A percentile compares a stretch with the other conserved stretches of the same genome.
These are phyloP conservation scores for Exserohilum rostratum DNA, from an alignment of 2,329 filamentous ascomycete genomes.

Conservation along the genomic window DNA sequence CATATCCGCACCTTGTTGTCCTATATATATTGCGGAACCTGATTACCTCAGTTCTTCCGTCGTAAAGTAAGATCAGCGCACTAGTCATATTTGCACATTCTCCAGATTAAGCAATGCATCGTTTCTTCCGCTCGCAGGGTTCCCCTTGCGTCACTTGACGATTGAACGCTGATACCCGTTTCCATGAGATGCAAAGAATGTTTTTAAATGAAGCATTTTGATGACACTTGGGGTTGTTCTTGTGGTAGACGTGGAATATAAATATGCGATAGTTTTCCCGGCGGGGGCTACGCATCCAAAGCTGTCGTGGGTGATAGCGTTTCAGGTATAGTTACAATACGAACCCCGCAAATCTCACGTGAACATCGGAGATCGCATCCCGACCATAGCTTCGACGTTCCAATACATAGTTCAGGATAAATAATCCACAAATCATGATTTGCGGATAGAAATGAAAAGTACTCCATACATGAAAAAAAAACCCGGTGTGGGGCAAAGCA, in stretches of 20 bases:
- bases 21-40: slow-evolving; percentile 1
- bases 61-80: not conserved
- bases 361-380: not conserved
- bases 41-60: slow-evolving; percentile 1
- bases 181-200: not conserved
- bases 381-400: not conserved
- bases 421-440: slow-evolving; percentile 4
- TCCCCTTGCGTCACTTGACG: not conserved
- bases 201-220: not conserved
- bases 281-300: not conserved
- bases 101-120: not conserved
- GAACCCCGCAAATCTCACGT: slow-evolving; percentile 1
- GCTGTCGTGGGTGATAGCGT: not conserved
- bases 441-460: not conserved
- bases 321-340: slow-evolving; percentile 2
- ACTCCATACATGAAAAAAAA: not conserved
- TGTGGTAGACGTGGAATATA: not conserved
- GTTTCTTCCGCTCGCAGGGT: slow-evolving; percentile 1
- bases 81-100: not conserved
- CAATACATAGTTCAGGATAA: not conserved
- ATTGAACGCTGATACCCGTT: not conserved
- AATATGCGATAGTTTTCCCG: not conserved
- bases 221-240: not conserved
- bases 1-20: not conserved
- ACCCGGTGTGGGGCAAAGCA: not conserved